These are phyloP conservation scores for Onygenales sp. DNA, from an alignment of 2,329 filamentous ascomycete species.

Conservation along the genomic window DNA sequence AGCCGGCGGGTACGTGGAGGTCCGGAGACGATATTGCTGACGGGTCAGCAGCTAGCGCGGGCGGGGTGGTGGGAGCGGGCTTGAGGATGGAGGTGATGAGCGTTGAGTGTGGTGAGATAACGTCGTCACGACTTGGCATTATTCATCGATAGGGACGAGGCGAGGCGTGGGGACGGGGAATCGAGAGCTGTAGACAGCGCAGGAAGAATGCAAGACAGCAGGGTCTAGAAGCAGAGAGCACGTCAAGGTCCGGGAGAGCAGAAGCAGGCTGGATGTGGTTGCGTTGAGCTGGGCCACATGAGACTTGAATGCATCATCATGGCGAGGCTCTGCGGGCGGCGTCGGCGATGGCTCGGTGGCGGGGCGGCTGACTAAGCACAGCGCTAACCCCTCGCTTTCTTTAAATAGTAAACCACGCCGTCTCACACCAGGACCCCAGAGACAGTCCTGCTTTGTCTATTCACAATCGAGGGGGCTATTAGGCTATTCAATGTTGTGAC, in stretches of 20 bases:
- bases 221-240: not conserved
- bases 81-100: constrained; percentile 4
- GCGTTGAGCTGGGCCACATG: too few species aligned
- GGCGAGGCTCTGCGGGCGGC: not conserved
- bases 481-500: too few species aligned
- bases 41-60: not conserved
- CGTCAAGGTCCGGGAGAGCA: not conserved
- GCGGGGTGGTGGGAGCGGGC: not conserved
- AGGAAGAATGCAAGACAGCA: not conserved
- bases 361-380: too few species aligned
- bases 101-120: constrained; percentile 5
- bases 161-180: not conserved
- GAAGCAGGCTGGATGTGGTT: not conserved
- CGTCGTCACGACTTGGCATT: constrained; percentile 7
- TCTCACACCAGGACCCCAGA: too few species aligned
- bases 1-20: constrained; percentile 6
- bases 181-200: not conserved
- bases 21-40: not conserved
- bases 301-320: too few species aligned
- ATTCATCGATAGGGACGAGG: constrained; percentile 4
- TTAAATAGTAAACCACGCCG: too few species aligned
- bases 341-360: not conserved
- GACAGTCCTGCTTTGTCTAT: too few species aligned
- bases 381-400: too few species aligned
- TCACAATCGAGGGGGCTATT: too few species aligned